Evolutionary conservation across 2,329 filamentous ascomycete species (phyloP).

Genomic region (Coniochaeta ligniaria): DNA sequence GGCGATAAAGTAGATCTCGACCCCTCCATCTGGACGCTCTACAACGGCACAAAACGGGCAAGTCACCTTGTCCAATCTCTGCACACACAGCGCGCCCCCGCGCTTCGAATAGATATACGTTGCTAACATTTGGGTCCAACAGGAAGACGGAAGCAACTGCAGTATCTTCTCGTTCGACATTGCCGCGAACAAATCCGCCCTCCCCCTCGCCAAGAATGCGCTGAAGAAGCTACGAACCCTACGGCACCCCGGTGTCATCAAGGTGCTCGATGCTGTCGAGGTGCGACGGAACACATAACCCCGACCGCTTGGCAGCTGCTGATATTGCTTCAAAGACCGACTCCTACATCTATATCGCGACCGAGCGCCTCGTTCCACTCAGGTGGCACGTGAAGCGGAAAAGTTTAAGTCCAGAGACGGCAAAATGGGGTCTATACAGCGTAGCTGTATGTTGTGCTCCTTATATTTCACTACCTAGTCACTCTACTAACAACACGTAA

Average conservation of each 20-base stretch:
- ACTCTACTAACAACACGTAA: background rate
- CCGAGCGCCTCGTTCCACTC: constrained; percentile 79
- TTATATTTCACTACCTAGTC: background rate
- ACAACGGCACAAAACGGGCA: constrained; percentile 90
- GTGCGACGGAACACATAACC: constrained; percentile 31
- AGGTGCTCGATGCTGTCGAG: constrained; percentile 90
- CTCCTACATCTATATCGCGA: constrained; percentile 91
- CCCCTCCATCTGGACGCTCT: constrained; percentile 91
- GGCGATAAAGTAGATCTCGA: constrained; percentile 89
- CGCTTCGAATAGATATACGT: background rate
- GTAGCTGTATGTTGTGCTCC: constrained; percentile 56
- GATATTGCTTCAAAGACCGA: constrained; percentile 58
- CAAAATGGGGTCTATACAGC: constrained; percentile 91
- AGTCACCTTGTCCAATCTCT: constrained; percentile 12
- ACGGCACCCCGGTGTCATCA: constrained; percentile 89
- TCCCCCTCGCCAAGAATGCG: constrained; percentile 88
- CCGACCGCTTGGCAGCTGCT: background rate
- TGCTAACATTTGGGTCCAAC: constrained; percentile 4
- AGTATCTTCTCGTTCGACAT: constrained; percentile 97
- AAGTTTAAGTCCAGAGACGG: constrained; percentile 81
- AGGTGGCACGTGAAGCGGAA: constrained; percentile 86
- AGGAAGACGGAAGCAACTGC: constrained; percentile 93
- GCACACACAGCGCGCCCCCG: background rate
- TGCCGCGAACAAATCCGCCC: constrained; percentile 66
- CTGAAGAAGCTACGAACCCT: constrained; percentile 89